A percentile compares a stretch with the other conserved stretches of the same genome.
Conservation (phyloP, 768 basidiomycete genomes). For the Mycena vulgaris region DNA sequence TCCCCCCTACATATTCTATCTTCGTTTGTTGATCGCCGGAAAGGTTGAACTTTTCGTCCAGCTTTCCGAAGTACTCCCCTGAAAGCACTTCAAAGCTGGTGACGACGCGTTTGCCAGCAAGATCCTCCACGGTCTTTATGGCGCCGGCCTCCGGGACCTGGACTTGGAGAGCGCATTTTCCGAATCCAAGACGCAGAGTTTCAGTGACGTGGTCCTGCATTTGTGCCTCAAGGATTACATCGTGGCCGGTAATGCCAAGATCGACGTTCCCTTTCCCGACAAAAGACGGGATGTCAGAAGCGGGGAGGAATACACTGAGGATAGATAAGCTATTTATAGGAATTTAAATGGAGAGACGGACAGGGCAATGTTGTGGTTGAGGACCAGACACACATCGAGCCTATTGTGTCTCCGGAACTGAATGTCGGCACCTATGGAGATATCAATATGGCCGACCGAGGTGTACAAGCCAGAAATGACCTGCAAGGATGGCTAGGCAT, state of each 20-base stretch:
- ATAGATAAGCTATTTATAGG: slow-evolving; percentile 3
- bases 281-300: slow-evolving; percentile 97
- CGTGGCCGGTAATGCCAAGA: slow-evolving; percentile 97
- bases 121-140: slow-evolving; percentile 80
- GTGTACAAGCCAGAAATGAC: slow-evolving; percentile 54
- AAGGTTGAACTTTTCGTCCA: slow-evolving; percentile 73
- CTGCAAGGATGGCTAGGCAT: slow-evolving; percentile 87
- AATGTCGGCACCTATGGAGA: slow-evolving; percentile 87
- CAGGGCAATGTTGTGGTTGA: slow-evolving; percentile 96
- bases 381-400: slow-evolving; percentile 93
- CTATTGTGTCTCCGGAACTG: slow-evolving; percentile 91
- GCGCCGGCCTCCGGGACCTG: slow-evolving; percentile 88
- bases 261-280: slow-evolving; percentile 98
- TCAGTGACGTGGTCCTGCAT: slow-evolving; percentile 87
- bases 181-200: slow-evolving; percentile 89
- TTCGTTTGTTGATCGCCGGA: slow-evolving; percentile 74
- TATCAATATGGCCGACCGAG: slow-evolving; percentile 15
- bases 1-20: slow-evolving; percentile 97
- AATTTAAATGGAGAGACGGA: slow-evolving; percentile 55
- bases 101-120: slow-evolving; percentile 93
- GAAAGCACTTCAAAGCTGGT: slow-evolving; percentile 96
- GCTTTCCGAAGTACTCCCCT: slow-evolving; percentile 77
- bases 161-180: slow-evolving; percentile 90
- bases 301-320: slow-evolving; percentile 93
- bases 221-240: slow-evolving; percentile 92